Percentiles rank a stretch among this genome's conserved stretches.
Evolutionary conservation across 2,329 filamentous ascomycete species (phyloP).

Genomic region (Chalaropsis thielavioides): DNA sequence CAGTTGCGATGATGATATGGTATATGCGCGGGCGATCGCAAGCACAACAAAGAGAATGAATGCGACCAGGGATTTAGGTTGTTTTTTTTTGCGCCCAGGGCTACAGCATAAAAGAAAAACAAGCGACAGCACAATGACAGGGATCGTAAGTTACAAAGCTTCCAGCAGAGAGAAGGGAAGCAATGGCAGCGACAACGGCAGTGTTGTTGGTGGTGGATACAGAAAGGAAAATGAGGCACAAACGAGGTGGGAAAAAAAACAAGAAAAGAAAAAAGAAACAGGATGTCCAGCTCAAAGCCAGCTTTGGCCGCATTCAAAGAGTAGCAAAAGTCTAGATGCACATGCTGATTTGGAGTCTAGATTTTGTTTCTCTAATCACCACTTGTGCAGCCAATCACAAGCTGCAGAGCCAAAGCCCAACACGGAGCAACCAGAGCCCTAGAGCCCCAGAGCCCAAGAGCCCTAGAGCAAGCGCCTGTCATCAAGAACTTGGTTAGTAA

Average conservation of each 20-base stretch:
- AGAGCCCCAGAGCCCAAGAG: too few relatives aligned
- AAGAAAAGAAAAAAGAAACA: conserved; percentile 1
- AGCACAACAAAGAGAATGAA: conserved; percentile 18
- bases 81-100: conserved; percentile 10
- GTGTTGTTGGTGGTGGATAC: not conserved
- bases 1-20: conserved; percentile 13
- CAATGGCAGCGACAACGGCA: not conserved
- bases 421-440: not conserved
- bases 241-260: not conserved
- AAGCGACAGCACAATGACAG: conserved; percentile 13
- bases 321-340: conserved; percentile 16
- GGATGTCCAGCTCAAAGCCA: conserved; percentile 11
- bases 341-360: conserved; percentile 12
- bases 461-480: not conserved
- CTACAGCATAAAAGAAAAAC: conserved; percentile 18
- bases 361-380: not conserved
- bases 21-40: not conserved
- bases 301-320: conserved; percentile 6
- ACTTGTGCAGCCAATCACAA: not conserved
- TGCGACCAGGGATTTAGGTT: conserved; percentile 19
- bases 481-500: not conserved
- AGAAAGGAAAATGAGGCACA: conserved; percentile 15
- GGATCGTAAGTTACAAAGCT: not conserved
- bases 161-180: not conserved
- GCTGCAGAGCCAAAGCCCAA: not conserved